Evolutionary conservation across 768 basidiomycete genomes (phyloP), one percentile per base, ranked within the genome.

Genomic region (Pisolithus albus): DNA sequence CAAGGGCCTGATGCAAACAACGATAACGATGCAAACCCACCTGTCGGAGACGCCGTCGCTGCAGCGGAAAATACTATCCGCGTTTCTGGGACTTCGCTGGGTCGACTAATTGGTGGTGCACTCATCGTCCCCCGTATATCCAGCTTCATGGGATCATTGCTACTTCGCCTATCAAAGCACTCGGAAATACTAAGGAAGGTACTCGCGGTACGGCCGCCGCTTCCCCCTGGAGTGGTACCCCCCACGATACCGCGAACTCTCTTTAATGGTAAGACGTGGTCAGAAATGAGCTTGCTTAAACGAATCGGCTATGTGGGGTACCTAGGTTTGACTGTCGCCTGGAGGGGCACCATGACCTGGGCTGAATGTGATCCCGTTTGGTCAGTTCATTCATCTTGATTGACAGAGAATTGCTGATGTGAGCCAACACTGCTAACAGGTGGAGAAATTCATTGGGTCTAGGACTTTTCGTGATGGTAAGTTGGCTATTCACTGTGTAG

Each of bases 321-420:
- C 51, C 51, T 79, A 47, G 71, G 77, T 0, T 58, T 81, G 56
- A 70, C 72, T 32, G 70, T 79, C 7, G 70, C 79, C 0, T 75
- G 75, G 72, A 74, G 78, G 16, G 82, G 82, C 21, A 78, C 80
- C 21, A 73, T 74, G 46, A 73, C 75, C n/a, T 85, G 84, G 80
- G 72, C 77, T 4, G 79, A 80, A 56, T 75, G 75, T 41, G 87
- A 88, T 64, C 87, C 87, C 13, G 82, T 88, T 15, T 89, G 87
- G 86, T 83, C 51, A 46, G 62, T 42, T 13, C 34, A 6, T 47
- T 28, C 24, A 28, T 19, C 4, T 42, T 43, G 38, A 30, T n/a
- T 41, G 9, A 10, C 23, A 50, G 9, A 7, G 40, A 50, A 4
- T 18, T 2, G 30, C 3, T 11, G 15, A 34, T 32, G 38, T 49